These are phyloP conservation scores for Phytophthora aleatoria DNA, from an alignment of 352 stramenopile genomes.

Conservation along the genomic window DNA sequence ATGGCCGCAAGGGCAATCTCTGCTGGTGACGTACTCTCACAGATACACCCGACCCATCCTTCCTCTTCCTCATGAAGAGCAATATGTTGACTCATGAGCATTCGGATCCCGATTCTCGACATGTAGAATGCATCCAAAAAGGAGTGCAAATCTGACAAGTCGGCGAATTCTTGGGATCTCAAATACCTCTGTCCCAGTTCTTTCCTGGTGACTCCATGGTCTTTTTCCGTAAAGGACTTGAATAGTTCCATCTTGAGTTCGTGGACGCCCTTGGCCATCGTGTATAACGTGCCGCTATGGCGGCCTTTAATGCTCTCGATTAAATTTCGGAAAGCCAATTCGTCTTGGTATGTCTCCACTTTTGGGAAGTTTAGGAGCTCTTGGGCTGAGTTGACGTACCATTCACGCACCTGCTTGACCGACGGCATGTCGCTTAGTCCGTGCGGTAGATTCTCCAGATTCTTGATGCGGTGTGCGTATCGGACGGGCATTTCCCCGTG, in stretches of 20 bases:
- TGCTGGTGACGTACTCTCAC: slow-evolving; percentile 95
- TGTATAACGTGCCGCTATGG: slow-evolving; percentile 98
- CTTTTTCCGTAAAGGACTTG: slow-evolving; percentile 65
- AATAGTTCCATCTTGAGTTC: slow-evolving; percentile 95
- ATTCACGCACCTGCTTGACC: slow-evolving; percentile 95
- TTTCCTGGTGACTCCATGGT: slow-evolving; percentile 37
- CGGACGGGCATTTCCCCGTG: slow-evolving; percentile 98
- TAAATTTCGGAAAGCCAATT: slow-evolving; percentile 93
- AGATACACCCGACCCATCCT: slow-evolving; percentile 94
- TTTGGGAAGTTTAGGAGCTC: slow-evolving; percentile 92
- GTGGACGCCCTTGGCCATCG: slow-evolving; percentile 99
- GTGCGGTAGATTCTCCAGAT: slow-evolving; percentile 95
- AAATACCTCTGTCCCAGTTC: slow-evolving; percentile 75
- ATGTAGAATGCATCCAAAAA: slow-evolving; percentile 99
- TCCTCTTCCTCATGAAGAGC: slow-evolving; percentile 92
- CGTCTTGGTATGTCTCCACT: slow-evolving; percentile 84
- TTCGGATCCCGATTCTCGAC: slow-evolving; percentile 99
- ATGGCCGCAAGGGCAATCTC: slow-evolving; percentile 97
- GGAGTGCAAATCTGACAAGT: slow-evolving; percentile 95
- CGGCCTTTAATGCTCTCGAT: slow-evolving; percentile 97
- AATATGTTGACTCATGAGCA: slow-evolving; percentile 99
- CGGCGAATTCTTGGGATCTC: slow-evolving; percentile 80
- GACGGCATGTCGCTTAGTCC: slow-evolving; percentile 94
- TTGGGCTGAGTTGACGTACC: slow-evolving; percentile 97
- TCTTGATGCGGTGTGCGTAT: slow-evolving; percentile 95